These are phyloP conservation scores for Colletotrichum trifolii DNA, from an alignment of 2,329 filamentous ascomycete genomes.

Conservation along the genomic window DNA sequence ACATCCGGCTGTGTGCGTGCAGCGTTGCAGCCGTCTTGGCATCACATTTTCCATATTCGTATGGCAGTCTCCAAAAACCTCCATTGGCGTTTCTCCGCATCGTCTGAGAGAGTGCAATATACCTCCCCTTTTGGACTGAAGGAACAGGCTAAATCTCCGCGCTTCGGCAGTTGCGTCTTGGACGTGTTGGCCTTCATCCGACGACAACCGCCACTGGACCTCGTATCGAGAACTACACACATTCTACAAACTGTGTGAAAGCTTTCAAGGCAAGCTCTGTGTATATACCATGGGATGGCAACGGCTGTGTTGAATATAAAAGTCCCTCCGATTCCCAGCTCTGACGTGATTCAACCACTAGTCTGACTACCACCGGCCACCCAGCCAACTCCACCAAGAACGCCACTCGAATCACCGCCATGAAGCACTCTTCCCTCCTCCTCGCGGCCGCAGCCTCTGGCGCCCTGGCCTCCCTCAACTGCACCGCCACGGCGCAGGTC, in stretches of 20 bases:
- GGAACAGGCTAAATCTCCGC: constrained; percentile 25
- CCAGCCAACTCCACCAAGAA: accelerated
- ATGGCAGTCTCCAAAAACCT: not conserved
- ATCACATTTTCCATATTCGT: constrained; percentile 10
- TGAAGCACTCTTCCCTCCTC: constrained; percentile 16
- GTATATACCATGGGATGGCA: not conserved
- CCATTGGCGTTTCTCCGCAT: not conserved
- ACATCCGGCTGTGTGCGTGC: constrained; percentile 1
- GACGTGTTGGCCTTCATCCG: not conserved
- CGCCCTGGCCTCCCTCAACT: constrained; percentile 36
- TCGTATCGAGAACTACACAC: not conserved
- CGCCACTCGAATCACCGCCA: not conserved
- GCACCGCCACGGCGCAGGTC: constrained; percentile 29
- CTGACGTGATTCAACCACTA: not conserved
- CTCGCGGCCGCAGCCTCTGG: constrained; percentile 15
- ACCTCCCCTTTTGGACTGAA: not conserved
- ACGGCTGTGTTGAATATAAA: not conserved
- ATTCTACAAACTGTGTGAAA: too few species aligned
- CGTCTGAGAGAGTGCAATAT: not conserved
- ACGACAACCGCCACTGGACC: not conserved
- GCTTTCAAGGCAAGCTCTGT: too few species aligned
- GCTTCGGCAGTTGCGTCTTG: constrained; percentile 1
- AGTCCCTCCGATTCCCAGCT: not conserved
- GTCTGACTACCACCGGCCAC: not conserved
- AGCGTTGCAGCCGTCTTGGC: constrained; percentile 17